phyloP scores from a whole-genome alignment of 306 rosid species.

The Malus asiatica region DNA sequence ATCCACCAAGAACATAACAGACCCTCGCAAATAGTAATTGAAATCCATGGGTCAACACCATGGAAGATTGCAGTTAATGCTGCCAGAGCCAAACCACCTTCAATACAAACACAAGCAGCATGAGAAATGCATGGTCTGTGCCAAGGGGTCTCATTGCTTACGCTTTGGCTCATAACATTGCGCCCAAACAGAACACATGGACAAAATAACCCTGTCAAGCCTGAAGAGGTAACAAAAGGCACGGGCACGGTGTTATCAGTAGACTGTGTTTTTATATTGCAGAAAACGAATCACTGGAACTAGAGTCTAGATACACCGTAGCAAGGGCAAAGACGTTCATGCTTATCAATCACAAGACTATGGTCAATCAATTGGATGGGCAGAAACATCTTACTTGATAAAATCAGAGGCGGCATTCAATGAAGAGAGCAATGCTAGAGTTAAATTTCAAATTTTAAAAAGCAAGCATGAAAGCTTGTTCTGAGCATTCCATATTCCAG shows the following conservation, averaged over 20 bases:
- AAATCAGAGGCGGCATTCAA: not conserved
- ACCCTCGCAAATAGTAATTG: slow-evolving; percentile 60
- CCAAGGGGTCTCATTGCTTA: slow-evolving; percentile 76
- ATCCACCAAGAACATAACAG: slow-evolving; percentile 94
- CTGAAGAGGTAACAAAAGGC: slow-evolving; percentile 32
- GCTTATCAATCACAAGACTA: not conserved
- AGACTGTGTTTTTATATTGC: not conserved
- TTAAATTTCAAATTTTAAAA: too few relatives aligned
- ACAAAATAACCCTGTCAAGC: slow-evolving; percentile 79
- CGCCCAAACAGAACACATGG: slow-evolving; percentile 94
- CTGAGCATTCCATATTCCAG: not conserved
- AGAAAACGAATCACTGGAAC: not conserved
- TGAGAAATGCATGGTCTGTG: slow-evolving; percentile 77
- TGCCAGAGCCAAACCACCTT: slow-evolving; percentile 88
- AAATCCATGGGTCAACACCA: slow-evolving; percentile 40
- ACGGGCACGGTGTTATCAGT: not conserved
- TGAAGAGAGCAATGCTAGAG: not conserved
- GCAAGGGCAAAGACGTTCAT: not conserved
- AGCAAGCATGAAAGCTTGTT: not conserved
- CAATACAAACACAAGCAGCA: slow-evolving; percentile 55
- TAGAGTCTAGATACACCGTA: not conserved
- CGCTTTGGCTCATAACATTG: slow-evolving; percentile 45
- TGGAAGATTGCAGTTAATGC: slow-evolving; percentile 56
- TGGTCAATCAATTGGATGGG: not conserved
- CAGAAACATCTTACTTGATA: not conserved